Evolutionary conservation across 2,329 filamentous ascomycete genomes (phyloP), one percentile per base, ranked within the genome.

Genomic region (Hypoxylon sp.): DNA sequence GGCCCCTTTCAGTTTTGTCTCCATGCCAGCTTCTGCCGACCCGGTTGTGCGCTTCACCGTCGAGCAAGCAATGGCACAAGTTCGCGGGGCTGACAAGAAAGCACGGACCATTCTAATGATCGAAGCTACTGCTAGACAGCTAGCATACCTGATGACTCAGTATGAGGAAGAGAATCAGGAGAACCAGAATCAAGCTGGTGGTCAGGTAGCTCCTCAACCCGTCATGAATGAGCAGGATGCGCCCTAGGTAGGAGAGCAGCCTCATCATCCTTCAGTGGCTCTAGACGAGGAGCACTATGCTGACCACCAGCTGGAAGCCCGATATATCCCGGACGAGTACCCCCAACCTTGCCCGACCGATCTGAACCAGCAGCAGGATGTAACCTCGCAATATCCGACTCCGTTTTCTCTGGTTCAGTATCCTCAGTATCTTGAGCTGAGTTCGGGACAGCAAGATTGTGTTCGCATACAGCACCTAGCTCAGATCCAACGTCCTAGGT

Each of bases 101-200:
- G 80, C 82, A 1, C 80, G 86, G 3, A 79, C 82, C 55, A 78
- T 87, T 65, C 81, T 85, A 55, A 81, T 85, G 70, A 83, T 89
- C 58, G 85, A 89, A 70, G 79, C 83, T 46, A 81, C 84, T 2
- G 85, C 86, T 11, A 82, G 84, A 74, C 84, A 88, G 76, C 80
- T 89, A 32, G 86, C 84, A 5, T 79, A 86, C 72, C 82, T 84
- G 28, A 82, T 88, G 48, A 79, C 81, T 19, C 82, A 86, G 68
- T 87, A 85, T 69, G 83, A 86, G 65, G 84, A 86, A 3, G 68
- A 65, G 3, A 55, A 75, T 17, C 73, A 75, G 21, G 76, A 79
- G 19, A 74, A 78, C n/a, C 72, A 75, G 48, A 63, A 71, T 17
- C 75, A 78, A 17, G 62, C 53, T 19, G 65, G 64, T 13, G 59